These are phyloP conservation scores for Hypericum perforatum DNA, from an alignment of 345 rosid genomes.

Conservation along the genomic window DNA sequence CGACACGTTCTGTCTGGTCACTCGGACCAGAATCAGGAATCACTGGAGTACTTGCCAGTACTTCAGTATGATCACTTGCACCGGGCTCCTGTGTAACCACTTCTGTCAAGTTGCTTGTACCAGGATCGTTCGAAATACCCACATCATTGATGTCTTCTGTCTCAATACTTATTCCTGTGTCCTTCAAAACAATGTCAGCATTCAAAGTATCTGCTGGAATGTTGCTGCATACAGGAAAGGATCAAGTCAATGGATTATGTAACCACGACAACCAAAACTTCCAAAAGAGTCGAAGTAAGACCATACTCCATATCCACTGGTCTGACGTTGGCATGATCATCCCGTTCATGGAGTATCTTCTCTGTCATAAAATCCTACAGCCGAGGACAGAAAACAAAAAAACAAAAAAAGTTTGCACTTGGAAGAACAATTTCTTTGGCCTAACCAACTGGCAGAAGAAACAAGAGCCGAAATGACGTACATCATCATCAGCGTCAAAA, in stretches of 20 bases:
- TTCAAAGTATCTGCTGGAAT: slow-evolving; percentile 15
- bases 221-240: slow-evolving; percentile 14
- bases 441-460: neutral
- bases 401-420: slow-evolving; percentile 9
- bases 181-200: slow-evolving; percentile 3
- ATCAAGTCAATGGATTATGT: neutral
- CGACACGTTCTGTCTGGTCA: slow-evolving; percentile 23
- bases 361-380: slow-evolving; percentile 34
- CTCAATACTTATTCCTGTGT: neutral
- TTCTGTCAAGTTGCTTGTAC: slow-evolving; percentile 13
- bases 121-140: slow-evolving; percentile 1
- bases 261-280: neutral
- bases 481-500: slow-evolving; percentile 59
- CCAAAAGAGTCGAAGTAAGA: slow-evolving; percentile 7
- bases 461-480: slow-evolving; percentile 1
- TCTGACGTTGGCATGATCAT: slow-evolving; percentile 17
- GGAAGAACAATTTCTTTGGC: slow-evolving; percentile 3
- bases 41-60: slow-evolving; percentile 10
- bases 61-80: neutral
- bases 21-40: slow-evolving; percentile 24
- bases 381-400: neutral
- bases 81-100: neutral
- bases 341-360: slow-evolving; percentile 7
- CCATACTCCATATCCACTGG: slow-evolving; percentile 38
- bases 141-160: neutral